These are phyloP conservation scores for Aquanectria penicillioides DNA, from an alignment of 2,329 filamentous ascomycete species.

Conservation along the genomic window DNA sequence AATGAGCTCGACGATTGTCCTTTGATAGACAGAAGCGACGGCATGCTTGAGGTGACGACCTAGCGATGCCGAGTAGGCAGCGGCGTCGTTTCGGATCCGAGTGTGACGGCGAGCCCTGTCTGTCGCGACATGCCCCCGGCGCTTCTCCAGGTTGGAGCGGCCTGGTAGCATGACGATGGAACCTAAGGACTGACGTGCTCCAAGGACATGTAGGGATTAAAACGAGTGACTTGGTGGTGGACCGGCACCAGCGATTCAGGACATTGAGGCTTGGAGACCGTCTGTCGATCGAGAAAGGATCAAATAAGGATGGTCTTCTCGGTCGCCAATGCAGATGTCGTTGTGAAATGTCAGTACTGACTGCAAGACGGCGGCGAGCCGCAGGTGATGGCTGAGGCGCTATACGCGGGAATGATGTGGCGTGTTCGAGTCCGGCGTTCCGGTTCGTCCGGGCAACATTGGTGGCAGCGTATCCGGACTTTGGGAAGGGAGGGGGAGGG, in stretches of 20 bases:
- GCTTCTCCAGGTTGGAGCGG: slow-evolving; percentile 23
- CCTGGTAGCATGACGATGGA: slow-evolving; percentile 32
- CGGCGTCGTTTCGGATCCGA: slow-evolving; percentile 25
- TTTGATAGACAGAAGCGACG: slow-evolving; percentile 46
- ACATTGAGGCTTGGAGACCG: slow-evolving; percentile 13
- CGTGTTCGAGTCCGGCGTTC: too few relatives aligned
- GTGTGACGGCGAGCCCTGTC: slow-evolving; percentile 21
- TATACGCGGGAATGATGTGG: too few relatives aligned
- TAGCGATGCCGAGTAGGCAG: slow-evolving; percentile 21
- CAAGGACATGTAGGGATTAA: slow-evolving; percentile 12
- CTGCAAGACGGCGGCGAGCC: too few relatives aligned
- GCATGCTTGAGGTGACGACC: slow-evolving; percentile 34
- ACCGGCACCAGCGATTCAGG: slow-evolving; percentile 1
- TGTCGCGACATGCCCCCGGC: slow-evolving; percentile 19
- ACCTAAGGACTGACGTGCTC: background rate
- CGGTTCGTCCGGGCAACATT: too few relatives aligned
- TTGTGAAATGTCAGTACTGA: too few relatives aligned
- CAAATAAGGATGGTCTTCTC: background rate
- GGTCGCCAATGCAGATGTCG: slow-evolving; percentile 1
- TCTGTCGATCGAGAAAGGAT: background rate
- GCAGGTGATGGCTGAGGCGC: too few relatives aligned
- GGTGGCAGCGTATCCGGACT: too few relatives aligned
- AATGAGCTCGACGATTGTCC: slow-evolving; percentile 58
- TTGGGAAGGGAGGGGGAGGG: too few relatives aligned
- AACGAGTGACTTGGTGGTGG: slow-evolving; percentile 31